Base-by-base conservation (phyloP, 1,284 basidiomycete species). In the Apiotrichum veenhuisii region DNA sequence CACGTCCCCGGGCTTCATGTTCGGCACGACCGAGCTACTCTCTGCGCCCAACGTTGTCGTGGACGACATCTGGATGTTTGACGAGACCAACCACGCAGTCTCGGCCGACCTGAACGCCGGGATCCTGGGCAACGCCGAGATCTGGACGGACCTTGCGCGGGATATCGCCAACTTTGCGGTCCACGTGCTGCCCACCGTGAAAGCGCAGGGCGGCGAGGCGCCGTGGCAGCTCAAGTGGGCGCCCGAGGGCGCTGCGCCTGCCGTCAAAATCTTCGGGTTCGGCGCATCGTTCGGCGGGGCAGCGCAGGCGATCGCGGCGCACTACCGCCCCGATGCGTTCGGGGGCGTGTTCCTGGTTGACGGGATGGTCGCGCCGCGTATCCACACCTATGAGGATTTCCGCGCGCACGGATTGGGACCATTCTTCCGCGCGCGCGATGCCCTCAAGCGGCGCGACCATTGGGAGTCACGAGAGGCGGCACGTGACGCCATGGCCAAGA, bases 11-110 rank as follows among this genome's bases (percentile, higher is more conserved):
- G 43, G 50, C 0, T 27, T 10, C 18, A 18, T 41, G 18, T 61
- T 57, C 27, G 59, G 59, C 1, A 61, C 59, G 0, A 23, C 27
- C 8, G 23, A 36, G 8, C 50, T 54, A 2, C 22, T 23, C 2
- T 8, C 22, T 3, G 9, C 23, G 11, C 22, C 49, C 0, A n/a
- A 30, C 12, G 52, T 57, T 5, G 20, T 56, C 20, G 72, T 92
- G 14, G 84, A 87, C 64, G 89, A 93, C 68, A 80, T 91, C 17
- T 92, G 88, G 88, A 74, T 82, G 1, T 83, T 88, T 77, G 91
- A 93, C 63, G 81, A 85, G 40, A 80, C 85, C 4, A 85, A 89
- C 59, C 88, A 91, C 54, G 89, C 87, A 0, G 88, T 90, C 54
- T 82, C 86, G 17, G 84, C 80, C 1, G 72, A 87, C 20, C 57